phyloP scores from a whole-genome alignment of 805 yeast genomes.

The Wickerhamomyces xylosicus region DNA sequence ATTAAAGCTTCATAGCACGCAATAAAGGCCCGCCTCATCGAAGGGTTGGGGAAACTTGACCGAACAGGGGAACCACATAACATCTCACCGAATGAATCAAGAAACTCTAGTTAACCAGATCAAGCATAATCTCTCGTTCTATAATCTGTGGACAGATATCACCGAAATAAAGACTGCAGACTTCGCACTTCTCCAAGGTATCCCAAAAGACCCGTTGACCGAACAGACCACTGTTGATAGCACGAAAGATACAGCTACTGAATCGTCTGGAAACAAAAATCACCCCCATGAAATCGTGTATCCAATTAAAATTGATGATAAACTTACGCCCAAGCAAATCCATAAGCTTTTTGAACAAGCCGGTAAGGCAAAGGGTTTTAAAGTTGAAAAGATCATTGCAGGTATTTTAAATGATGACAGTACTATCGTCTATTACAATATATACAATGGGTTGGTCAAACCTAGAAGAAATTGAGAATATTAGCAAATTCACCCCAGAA shows the following conservation, averaged over 20 bases:
- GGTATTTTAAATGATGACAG: constrained; percentile 58
- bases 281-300: constrained; percentile 3
- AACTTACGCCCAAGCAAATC: constrained; percentile 27
- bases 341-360: constrained; percentile 29
- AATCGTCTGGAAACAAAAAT: constrained; percentile 7
- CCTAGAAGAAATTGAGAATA: constrained; percentile 39
- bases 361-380: constrained; percentile 1
- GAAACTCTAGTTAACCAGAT: constrained; percentile 5
- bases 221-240: not conserved
- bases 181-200: constrained; percentile 8
- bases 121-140: constrained; percentile 12
- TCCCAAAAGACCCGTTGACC: constrained; percentile 14
- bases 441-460: constrained; percentile 54
- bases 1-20: too few species aligned
- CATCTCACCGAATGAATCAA: not conserved
- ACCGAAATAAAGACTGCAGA: constrained; percentile 5
- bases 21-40: too few species aligned
- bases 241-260: not conserved
- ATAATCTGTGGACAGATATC: constrained; percentile 16
- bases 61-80: too few species aligned
- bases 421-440: constrained; percentile 58
- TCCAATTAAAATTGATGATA: constrained; percentile 3
- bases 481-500: constrained; percentile 16
- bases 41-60: too few species aligned
- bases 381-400: constrained; percentile 37